Evolutionary conservation across 331 rosid species (phyloP), one percentile per base, ranked within the genome.

Genomic region (Quercus tomentella): DNA sequence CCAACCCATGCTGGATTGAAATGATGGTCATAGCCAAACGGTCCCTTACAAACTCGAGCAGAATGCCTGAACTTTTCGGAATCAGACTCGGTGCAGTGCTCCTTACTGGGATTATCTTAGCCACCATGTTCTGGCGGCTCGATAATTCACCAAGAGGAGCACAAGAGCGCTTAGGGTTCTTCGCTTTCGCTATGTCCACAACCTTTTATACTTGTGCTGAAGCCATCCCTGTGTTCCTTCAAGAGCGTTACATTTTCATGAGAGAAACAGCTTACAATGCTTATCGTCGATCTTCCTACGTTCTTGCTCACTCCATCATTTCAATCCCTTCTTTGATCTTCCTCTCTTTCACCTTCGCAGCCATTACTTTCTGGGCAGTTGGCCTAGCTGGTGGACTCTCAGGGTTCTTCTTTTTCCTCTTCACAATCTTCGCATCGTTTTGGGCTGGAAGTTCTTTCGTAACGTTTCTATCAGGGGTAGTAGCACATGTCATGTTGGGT

Each of bases 231-330:
- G 84, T 82, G 2, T 95, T 95, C 81, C 96, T 95, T 49, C 97
- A 95, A 84, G 97, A 95, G 67, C 93, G 97, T 12, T 92, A 92
- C 86, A 92, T 95, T 20, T 95, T 95, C 88, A 95, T 95, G 97
- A 89, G 98, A 25, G 98, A 95, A 75, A 92, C 98, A 0, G 96
- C 97, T 3, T 87, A 89, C 89, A 92, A 95, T 33, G 97, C 98
- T 1, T 95, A 95, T 82, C 92, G 94, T 11, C 85, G 94, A 4
- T 90, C 89, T 45, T 90, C 94, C n/a, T 90, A 90, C 43, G 92
- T 90, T 11, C 79, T 88, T 0, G 89, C 94, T 18, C 92, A 88
- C 56, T 82, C 92, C 0, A 3, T 90, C 23, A 79, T 86, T 62
- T 81, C 92, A 60, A 76, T 90, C 37, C 94, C 94, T 0, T 81